A percentile compares a stretch with the other conserved stretches of the same genome.
phyloP scores from a whole-genome alignment of 2,329 filamentous ascomycete species.

The Exophiala lecanii-corni region DNA sequence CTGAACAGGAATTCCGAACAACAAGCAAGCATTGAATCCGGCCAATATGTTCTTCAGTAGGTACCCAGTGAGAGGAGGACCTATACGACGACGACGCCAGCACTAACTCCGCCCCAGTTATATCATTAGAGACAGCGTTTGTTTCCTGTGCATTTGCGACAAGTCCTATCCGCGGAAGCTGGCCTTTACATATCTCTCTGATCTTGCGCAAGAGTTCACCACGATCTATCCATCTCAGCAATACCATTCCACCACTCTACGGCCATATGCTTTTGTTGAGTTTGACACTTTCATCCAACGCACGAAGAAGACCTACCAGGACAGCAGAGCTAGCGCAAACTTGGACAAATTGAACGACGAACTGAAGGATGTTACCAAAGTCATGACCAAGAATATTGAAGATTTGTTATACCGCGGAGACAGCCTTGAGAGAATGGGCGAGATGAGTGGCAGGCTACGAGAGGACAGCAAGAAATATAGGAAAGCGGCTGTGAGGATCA shows the following conservation, averaged over 20 bases:
- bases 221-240: constrained; percentile 72
- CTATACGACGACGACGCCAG: not conserved
- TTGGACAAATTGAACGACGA: constrained; percentile 95
- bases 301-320: constrained; percentile 90
- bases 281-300: constrained; percentile 96
- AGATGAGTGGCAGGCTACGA: constrained; percentile 77
- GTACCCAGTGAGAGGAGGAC: constrained; percentile 27
- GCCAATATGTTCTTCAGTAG: constrained; percentile 80
- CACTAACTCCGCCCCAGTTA: constrained; percentile 56
- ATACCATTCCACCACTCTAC: constrained; percentile 68
- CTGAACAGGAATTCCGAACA: constrained; percentile 83
- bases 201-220: constrained; percentile 85
- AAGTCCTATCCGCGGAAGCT: constrained; percentile 94
- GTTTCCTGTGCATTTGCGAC: constrained; percentile 93
- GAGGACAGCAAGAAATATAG: constrained; percentile 95
- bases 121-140: constrained; percentile 73
- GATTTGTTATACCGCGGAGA: constrained; percentile 93
- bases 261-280: constrained; percentile 94
- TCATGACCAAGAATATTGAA: constrained; percentile 99
- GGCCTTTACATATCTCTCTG: constrained; percentile 94
- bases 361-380: constrained; percentile 93
- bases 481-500: constrained; percentile 87
- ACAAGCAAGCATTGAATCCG: constrained; percentile 87
- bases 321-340: constrained; percentile 84
- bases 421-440: constrained; percentile 92